phyloP scores from a whole-genome alignment of 2,329 filamentous ascomycete genomes.

The Gremmenia infestans region DNA sequence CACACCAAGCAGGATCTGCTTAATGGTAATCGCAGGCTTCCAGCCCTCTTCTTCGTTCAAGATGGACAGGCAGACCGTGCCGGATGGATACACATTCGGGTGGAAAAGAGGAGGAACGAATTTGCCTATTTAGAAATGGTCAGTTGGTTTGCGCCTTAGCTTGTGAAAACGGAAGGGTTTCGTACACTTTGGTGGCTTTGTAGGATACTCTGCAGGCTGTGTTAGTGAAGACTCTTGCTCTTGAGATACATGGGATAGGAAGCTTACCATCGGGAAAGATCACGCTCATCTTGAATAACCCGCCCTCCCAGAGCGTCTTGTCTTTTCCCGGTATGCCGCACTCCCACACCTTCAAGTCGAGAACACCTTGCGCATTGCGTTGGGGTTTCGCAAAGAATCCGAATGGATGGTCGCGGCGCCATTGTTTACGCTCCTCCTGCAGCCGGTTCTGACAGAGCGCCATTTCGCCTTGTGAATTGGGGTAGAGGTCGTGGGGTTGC shows the following conservation, averaged over 20 bases:
- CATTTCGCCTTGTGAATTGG: constrained; percentile 46
- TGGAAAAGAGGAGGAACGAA: constrained; percentile 95
- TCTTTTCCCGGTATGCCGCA: constrained; percentile 95
- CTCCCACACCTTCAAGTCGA: constrained; percentile 95
- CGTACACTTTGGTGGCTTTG: constrained; percentile 97
- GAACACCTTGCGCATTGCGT: constrained; percentile 70
- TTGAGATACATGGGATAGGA: not conserved
- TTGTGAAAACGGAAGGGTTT: constrained; percentile 13
- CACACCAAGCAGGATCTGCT: constrained; percentile 93
- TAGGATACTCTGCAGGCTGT: constrained; percentile 74
- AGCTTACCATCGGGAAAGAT: constrained; percentile 84
- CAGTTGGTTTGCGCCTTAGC: constrained; percentile 10
- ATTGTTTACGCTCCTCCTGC: constrained; percentile 90
- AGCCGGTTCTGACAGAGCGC: constrained; percentile 84
- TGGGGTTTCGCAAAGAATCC: constrained; percentile 92
- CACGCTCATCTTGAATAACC: constrained; percentile 90
- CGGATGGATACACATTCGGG: constrained; percentile 96
- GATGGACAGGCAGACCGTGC: constrained; percentile 94
- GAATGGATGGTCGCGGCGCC: constrained; percentile 94
- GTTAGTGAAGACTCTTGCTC: constrained; percentile 18
- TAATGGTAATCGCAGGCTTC: constrained; percentile 98
- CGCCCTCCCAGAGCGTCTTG: constrained; percentile 97
- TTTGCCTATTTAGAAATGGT: constrained; percentile 61
- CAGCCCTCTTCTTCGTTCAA: constrained; percentile 97
- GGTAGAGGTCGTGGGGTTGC: constrained; percentile 1